Base-by-base conservation (phyloP, 495 filamentous ascomycete genomes). In the Podospora pseudocomata region DNA sequence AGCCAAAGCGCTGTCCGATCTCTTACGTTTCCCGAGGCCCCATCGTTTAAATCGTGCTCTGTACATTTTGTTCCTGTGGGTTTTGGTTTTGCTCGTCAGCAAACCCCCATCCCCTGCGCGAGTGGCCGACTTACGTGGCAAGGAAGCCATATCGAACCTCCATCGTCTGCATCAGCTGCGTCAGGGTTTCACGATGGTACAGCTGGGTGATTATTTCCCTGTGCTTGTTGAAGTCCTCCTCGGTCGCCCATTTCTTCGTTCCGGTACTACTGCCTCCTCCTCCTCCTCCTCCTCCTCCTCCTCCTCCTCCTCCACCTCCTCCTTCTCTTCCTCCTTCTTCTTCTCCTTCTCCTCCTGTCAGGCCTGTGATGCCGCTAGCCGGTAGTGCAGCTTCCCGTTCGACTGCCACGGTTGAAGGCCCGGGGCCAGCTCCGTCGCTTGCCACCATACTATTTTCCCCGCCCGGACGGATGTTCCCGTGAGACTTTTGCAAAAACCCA, bases 201-300 rank as follows among this genome's bases (percentile, higher is more conserved):
- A 63, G n/a, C 61, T 63, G 28, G 5, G 61, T 63, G 11, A 63
- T 63, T 6, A 63, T 5, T 2, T 28, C 32, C 11, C 61, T 30
- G 20, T 63, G 23, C 20, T 49, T 34, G 61, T 3, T 49, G 30
- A 63, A 63, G 32, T 63, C 61, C 27, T 63, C 61, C 28, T 63
- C 32, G 28, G 61, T 63, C 32, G 61, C 61, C 61, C 61, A 63
- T 49, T 63, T 44, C 30, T 63, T n/a, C 28, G 32, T 63, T 27
- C 55, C 19, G n/a, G 55, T 58, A 26, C n/a, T 58, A 32, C 30
- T 32, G 30, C 30, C 30, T 7, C 55, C 23, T 23, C 23, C 23
- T 23, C 23, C 23, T 23, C 20, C 20, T 23, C 20, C 20, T 23
- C 20, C 20, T 23, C 20, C 1, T 23, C 20, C 20, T 23, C 20